Evolutionary conservation across 2,329 filamentous ascomycete species (phyloP).

Genomic region (Arthrinium phaeospermum): DNA sequence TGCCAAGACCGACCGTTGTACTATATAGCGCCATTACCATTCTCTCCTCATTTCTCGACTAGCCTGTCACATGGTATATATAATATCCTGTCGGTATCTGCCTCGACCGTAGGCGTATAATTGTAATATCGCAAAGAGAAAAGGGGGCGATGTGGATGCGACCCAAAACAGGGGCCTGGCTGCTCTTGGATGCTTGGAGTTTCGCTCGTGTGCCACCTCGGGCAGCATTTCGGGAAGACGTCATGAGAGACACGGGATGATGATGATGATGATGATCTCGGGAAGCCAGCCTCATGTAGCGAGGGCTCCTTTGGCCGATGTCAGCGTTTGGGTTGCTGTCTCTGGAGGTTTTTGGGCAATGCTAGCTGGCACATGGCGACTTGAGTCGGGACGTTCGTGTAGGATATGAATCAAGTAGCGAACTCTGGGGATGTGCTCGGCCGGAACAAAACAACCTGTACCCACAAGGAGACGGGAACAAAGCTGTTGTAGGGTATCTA

Average conservation of each 20-base stretch:
- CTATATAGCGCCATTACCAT: not conserved
- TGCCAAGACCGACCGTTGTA: not conserved
- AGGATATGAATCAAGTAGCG: not conserved
- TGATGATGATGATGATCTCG: not conserved
- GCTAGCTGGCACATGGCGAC: not conserved
- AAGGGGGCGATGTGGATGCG: not conserved
- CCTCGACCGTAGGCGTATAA: not conserved
- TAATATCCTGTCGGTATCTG: not conserved
- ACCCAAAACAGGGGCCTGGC: not conserved
- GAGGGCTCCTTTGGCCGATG: not conserved
- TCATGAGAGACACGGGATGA: not conserved
- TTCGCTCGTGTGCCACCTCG: not conserved
- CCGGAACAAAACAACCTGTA: not conserved
- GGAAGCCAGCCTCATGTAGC: not conserved
- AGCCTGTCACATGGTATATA: conserved; percentile 5
- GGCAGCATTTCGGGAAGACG: not conserved
- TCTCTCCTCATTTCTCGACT: not conserved
- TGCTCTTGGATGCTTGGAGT: not conserved
- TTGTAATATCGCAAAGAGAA: not conserved
- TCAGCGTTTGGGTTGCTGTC: not conserved
- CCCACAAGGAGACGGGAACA: not conserved
- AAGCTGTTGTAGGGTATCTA: not conserved
- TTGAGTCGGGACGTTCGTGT: not conserved
- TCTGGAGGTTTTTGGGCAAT: not conserved
- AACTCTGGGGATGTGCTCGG: not conserved